phyloP scores from a whole-genome alignment of 2,329 filamentous ascomycete species.

The Trichophyton rubrum region DNA sequence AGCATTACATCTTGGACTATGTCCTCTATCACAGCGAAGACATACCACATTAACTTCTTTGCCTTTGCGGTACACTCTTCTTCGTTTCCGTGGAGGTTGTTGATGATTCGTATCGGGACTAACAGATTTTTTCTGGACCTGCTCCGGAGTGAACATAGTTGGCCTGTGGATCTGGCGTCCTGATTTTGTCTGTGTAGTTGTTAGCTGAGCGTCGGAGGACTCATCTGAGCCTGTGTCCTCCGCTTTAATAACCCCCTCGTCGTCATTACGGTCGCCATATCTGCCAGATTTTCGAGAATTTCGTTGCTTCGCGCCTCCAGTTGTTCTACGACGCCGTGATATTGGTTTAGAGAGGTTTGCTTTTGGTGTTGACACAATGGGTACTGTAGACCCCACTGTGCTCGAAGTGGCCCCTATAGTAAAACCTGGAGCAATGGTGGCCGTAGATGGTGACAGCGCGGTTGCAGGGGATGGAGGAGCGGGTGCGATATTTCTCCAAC shows the following conservation, averaged over 20 bases:
- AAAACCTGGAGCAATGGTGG: not conserved
- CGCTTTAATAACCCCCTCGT: slow-evolving; percentile 23
- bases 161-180: slow-evolving; percentile 56
- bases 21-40: slow-evolving; percentile 58
- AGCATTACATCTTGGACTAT: slow-evolving; percentile 60
- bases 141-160: slow-evolving; percentile 41
- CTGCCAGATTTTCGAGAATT: slow-evolving; percentile 11
- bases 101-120: slow-evolving; percentile 17
- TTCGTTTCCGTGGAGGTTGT: slow-evolving; percentile 45
- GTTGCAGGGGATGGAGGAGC: not conserved
- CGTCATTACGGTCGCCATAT: slow-evolving; percentile 18
- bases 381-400: not conserved
- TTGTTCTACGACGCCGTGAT: slow-evolving; percentile 2
- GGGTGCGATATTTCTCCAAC: slow-evolving; percentile 6
- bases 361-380: not conserved
- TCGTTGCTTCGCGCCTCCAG: slow-evolving; percentile 3
- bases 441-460: not conserved
- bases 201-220: slow-evolving; percentile 39
- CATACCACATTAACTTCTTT: slow-evolving; percentile 43
- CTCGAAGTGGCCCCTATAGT: not conserved
- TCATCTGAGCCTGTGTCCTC: slow-evolving; percentile 29
- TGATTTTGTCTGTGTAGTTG: slow-evolving; percentile 59
- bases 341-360: not conserved
- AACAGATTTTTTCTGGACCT: slow-evolving; percentile 8
- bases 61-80: slow-evolving; percentile 37